These are phyloP conservation scores for Calonectria naviculata DNA, from an alignment of 2,329 filamentous ascomycete genomes.

Conservation along the genomic window DNA sequence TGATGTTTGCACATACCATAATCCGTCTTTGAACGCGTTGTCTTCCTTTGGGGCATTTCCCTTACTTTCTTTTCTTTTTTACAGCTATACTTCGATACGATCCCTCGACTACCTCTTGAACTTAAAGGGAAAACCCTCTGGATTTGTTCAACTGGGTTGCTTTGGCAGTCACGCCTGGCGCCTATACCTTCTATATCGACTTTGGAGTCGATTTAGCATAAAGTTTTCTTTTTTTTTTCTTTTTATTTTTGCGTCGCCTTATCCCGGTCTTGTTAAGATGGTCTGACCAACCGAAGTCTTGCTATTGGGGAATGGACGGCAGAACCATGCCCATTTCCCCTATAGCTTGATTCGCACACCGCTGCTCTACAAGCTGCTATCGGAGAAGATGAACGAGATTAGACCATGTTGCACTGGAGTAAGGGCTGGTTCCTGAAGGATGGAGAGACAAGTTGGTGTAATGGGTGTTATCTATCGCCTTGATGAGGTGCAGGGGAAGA, in stretches of 20 bases:
- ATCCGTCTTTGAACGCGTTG: conserved; percentile 7
- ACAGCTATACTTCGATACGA: conserved; percentile 19
- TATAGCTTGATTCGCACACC: not conserved
- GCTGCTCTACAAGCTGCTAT: not conserved
- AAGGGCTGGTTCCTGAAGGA: conserved; percentile 21
- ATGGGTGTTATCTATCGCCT: not conserved
- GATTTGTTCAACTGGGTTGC: conserved; percentile 8
- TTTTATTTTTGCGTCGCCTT: conserved; percentile 12
- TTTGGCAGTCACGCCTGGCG: not conserved
- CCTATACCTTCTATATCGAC: conserved; percentile 7
- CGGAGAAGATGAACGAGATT: not conserved
- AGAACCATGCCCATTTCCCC: not conserved
- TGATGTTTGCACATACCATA: conserved; percentile 19
- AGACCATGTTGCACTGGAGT: not conserved
- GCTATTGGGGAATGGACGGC: not conserved
- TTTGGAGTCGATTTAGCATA: conserved; percentile 19
- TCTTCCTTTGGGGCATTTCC: conserved; percentile 8
- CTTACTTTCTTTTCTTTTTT: not conserved
- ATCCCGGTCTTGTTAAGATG: conserved; percentile 5
- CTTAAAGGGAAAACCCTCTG: conserved; percentile 14
- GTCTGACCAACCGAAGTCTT: conserved; percentile 6
- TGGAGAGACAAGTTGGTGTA: conserved; percentile 2
- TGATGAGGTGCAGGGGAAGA: not conserved
- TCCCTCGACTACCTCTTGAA: conserved; percentile 22
- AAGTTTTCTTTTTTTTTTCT: conserved; percentile 11